A percentile compares a stretch with the other conserved stretches of the same genome.
Evolutionary conservation across 305 asterid species (phyloP).

Genomic region (Solanum aculeatissimum): DNA sequence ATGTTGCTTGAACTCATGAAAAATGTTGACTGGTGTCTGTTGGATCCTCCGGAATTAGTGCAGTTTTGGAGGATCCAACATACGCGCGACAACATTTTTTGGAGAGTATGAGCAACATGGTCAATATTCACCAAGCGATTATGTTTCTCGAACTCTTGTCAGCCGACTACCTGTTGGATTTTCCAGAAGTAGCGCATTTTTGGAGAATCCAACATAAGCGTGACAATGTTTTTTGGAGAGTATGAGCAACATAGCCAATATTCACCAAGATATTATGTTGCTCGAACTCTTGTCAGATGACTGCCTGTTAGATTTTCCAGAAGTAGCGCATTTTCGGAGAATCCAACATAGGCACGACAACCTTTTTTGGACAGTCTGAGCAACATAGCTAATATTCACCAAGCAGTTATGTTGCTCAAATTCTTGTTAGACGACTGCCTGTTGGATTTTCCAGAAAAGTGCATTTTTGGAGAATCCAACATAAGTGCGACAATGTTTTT

Average conservation of each 20-base stretch:
- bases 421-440: no score
- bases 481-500: no score
- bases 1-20: background rate
- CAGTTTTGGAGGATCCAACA: background rate
- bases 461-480: background rate
- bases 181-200: background rate
- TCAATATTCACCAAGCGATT: background rate
- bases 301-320: background rate
- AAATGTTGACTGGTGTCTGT: background rate
- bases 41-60: background rate
- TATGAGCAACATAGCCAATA: background rate
- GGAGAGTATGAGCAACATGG: background rate
- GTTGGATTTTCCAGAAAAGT: background rate
- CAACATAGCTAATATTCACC: background rate
- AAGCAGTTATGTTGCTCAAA: no score
- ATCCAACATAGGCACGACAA: background rate
- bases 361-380: background rate
- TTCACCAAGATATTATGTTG: background rate
- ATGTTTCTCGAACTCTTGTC: background rate
- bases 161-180: background rate
- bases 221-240: background rate
- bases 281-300: background rate
- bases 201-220: background rate
- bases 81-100: background rate
- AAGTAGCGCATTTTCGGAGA: background rate